phyloP scores from a whole-genome alignment of 192 early-diverging fungal species.

The Coemansia sp. region DNA sequence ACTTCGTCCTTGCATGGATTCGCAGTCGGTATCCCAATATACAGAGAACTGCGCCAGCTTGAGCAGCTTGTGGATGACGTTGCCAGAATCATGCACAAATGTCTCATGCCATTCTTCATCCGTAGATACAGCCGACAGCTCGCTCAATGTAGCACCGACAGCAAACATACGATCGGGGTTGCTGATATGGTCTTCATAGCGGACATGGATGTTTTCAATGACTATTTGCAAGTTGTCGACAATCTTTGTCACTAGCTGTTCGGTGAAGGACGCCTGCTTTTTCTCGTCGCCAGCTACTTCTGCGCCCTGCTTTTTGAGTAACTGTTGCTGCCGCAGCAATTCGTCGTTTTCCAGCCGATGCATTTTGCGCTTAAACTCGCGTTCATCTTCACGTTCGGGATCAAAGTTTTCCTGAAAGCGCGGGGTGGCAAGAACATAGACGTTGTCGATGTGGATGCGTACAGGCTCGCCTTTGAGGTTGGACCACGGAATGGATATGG shows the following conservation, averaged over 20 bases:
- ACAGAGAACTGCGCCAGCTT: slow-evolving; percentile 70
- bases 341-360: slow-evolving; percentile 68
- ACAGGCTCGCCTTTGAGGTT: slow-evolving; percentile 95
- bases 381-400: slow-evolving; percentile 73
- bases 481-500: slow-evolving; percentile 92
- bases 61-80: slow-evolving; percentile 83
- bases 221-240: slow-evolving; percentile 95
- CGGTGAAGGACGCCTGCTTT: slow-evolving; percentile 82
- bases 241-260: slow-evolving; percentile 88
- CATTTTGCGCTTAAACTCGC: slow-evolving; percentile 76
- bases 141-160: slow-evolving; percentile 81
- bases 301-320: slow-evolving; percentile 18
- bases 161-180: slow-evolving; percentile 80
- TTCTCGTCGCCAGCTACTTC: slow-evolving; percentile 50
- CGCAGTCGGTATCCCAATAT: slow-evolving; percentile 85
- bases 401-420: slow-evolving; percentile 80
- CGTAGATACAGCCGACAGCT: slow-evolving; percentile 90
- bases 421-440: slow-evolving; percentile 84
- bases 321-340: slow-evolving; percentile 29
- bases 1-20: slow-evolving; percentile 58
- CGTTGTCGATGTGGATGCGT: slow-evolving; percentile 81
- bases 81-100: slow-evolving; percentile 76
- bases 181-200: slow-evolving; percentile 87
- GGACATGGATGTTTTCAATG: slow-evolving; percentile 92
- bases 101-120: slow-evolving; percentile 79